phyloP scores from a whole-genome alignment of 2,329 filamentous ascomycete species.

The Colletotrichum phormii region DNA sequence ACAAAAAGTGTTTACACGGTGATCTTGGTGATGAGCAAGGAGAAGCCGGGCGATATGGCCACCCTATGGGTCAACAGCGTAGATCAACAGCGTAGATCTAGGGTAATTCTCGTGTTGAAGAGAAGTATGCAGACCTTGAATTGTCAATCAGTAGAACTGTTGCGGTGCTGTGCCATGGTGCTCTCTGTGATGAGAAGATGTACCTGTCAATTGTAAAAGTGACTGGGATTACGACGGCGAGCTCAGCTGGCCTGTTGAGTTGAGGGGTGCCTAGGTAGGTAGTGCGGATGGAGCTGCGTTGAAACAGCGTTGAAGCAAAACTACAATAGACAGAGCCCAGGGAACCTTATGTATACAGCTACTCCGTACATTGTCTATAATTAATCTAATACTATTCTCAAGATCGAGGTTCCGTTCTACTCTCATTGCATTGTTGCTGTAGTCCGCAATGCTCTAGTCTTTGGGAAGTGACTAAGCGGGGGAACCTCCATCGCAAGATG shows the following conservation, averaged over 20 bases:
- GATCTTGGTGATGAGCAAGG: background rate
- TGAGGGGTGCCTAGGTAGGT: background rate
- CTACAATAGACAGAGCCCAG: too few relatives aligned
- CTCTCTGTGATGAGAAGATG: background rate
- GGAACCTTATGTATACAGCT: too few relatives aligned
- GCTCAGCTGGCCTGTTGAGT: background rate
- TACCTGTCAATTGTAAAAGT: background rate
- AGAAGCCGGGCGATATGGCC: background rate
- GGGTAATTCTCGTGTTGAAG: background rate
- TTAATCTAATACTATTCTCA: too few relatives aligned
- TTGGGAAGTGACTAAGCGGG: too few relatives aligned
- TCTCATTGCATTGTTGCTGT: too few relatives aligned
- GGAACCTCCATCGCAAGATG: too few relatives aligned
- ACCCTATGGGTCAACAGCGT: background rate
- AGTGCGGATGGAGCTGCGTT: background rate
- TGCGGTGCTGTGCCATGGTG: background rate
- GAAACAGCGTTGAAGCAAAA: too few relatives aligned
- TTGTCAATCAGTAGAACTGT: background rate
- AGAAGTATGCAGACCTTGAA: background rate
- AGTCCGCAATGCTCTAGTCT: too few relatives aligned
- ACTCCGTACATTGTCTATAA: too few relatives aligned
- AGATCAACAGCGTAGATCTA: background rate
- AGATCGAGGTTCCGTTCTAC: too few relatives aligned
- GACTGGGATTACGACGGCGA: background rate
- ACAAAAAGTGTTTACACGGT: conserved; percentile 1